These are phyloP conservation scores for Silene uniflora DNA, from an alignment of 148 eudicot genomes.

Conservation along the genomic window DNA sequence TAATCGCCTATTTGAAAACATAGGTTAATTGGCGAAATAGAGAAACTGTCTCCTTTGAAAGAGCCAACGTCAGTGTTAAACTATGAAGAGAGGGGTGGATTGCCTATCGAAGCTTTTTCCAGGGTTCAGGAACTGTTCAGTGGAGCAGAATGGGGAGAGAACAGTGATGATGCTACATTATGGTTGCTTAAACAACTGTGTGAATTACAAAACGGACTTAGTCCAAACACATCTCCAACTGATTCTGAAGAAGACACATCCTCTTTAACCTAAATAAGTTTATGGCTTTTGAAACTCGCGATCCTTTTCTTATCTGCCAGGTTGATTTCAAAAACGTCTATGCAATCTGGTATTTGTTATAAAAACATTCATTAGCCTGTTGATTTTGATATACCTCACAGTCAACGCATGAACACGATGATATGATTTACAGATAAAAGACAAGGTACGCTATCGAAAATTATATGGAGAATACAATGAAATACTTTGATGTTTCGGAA, in stretches of 20 bases:
- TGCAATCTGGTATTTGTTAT: too few relatives aligned
- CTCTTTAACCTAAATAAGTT: too few relatives aligned
- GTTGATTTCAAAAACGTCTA: too few relatives aligned
- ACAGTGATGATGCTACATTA: constrained; percentile 81
- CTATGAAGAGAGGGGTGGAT: constrained; percentile 89
- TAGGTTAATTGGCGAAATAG: constrained; percentile 97
- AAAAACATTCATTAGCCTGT: too few relatives aligned
- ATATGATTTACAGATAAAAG: too few relatives aligned
- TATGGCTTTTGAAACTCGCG: too few relatives aligned
- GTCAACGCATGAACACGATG: too few relatives aligned
- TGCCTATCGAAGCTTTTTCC: constrained; percentile 98
- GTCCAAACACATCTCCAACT: constrained; percentile 76
- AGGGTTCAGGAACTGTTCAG: constrained; percentile 91
- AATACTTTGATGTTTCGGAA: not conserved
- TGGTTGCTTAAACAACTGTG: constrained; percentile 94
- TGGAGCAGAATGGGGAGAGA: constrained; percentile 89
- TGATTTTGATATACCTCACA: too few relatives aligned
- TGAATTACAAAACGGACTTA: constrained; percentile 53
- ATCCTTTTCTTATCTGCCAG: too few relatives aligned
- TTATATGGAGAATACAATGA: too few relatives aligned
- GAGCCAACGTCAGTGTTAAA: constrained; percentile 63
- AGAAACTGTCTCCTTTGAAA: constrained; percentile 66
- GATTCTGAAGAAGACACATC: constrained; percentile 99
- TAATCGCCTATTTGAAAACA: constrained; percentile 14
- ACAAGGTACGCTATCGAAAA: too few relatives aligned